phyloP scores from a whole-genome alignment of 129 eudicot species.

The Saussurea involucrata region DNA sequence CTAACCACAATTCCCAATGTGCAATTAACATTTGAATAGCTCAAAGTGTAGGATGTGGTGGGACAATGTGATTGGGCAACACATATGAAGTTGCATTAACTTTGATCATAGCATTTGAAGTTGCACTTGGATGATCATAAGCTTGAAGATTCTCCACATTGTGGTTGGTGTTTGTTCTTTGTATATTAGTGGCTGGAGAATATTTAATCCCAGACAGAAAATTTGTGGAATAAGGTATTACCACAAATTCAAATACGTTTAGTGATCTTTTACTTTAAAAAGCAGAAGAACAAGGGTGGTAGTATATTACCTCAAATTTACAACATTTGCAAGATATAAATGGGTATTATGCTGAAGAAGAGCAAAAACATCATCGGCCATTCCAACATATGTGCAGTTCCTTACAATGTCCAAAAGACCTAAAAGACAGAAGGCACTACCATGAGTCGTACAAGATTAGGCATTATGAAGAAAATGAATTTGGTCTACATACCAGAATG shows the following conservation, averaged over 20 bases:
- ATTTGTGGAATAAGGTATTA: not conserved
- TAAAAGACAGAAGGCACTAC: conserved; percentile 24
- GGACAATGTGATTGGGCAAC: no score
- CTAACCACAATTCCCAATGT: no score
- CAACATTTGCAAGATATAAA: conserved; percentile 90
- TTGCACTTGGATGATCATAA: no score
- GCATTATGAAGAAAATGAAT: not conserved
- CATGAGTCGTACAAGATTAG: conserved; percentile 11
- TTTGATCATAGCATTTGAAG: no score
- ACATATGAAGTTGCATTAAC: no score
- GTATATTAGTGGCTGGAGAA: not conserved
- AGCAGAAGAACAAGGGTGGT: not conserved
- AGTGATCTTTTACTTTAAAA: not conserved
- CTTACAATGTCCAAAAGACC: conserved; percentile 87
- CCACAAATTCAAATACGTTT: not conserved
- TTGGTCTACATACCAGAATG: conserved; percentile 60
- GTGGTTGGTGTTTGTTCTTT: not conserved
- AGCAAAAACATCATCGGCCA: conserved; percentile 97
- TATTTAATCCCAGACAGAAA: not conserved
- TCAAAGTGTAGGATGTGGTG: no score
- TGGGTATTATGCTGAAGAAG: conserved; percentile 85
- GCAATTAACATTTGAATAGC: no score
- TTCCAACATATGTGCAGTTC: conserved; percentile 91
- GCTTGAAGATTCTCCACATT: not conserved
- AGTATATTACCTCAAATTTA: conserved; percentile 65